Percentiles rank a stretch among this genome's conserved stretches.
These are phyloP conservation scores for Eutrema japonicum DNA, from an alignment of 345 rosid genomes.

Conservation along the genomic window DNA sequence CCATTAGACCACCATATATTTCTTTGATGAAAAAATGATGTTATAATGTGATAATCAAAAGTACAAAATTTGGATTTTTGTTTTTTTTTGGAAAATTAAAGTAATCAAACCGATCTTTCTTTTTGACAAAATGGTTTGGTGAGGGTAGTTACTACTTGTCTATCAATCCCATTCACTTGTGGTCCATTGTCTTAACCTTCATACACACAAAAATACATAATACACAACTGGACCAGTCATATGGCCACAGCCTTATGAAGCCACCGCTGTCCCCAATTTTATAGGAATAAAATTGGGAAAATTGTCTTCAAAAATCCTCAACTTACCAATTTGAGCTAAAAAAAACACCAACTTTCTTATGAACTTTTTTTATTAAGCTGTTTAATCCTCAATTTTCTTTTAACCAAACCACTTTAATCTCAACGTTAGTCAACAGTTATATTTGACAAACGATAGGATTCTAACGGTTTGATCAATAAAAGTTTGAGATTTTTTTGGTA, in stretches of 20 bases:
- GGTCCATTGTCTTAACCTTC: constrained; percentile 23
- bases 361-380: no score
- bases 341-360: no score
- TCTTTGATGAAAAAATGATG: neutral
- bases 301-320: no score
- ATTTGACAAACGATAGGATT: no score
- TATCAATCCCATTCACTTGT: constrained; percentile 29
- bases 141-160: constrained; percentile 30
- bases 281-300: neutral
- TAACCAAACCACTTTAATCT: no score
- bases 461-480: no score
- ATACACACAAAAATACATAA: constrained; percentile 21
- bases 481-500: no score
- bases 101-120: neutral
- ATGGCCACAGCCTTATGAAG: constrained; percentile 27
- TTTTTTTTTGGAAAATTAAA: neutral
- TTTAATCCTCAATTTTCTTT: no score
- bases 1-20: neutral
- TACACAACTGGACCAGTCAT: constrained; percentile 18
- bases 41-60: neutral
- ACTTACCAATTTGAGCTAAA: no score
- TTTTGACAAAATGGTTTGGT: constrained; percentile 37
- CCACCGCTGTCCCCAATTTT: constrained; percentile 10
- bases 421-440: no score
- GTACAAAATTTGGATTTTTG: constrained; percentile 12